Evolutionary conservation across 805 yeast species (phyloP).

Genomic region (Priceomyces medius): DNA sequence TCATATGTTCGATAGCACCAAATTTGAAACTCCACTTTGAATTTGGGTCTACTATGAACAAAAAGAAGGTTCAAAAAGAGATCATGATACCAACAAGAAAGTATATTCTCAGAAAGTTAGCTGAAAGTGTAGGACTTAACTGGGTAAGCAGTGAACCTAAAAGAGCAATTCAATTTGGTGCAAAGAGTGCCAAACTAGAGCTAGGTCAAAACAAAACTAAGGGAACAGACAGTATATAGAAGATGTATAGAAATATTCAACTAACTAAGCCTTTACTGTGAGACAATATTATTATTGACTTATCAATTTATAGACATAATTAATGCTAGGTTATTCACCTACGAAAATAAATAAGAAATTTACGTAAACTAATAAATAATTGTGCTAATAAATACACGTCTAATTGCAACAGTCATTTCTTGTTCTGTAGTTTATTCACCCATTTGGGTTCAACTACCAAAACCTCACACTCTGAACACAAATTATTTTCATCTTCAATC

Average conservation of each 20-base stretch:
- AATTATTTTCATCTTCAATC: slow-evolving; percentile 21
- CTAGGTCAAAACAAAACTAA: slow-evolving; percentile 70
- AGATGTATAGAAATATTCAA: no score
- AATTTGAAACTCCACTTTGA: slow-evolving; percentile 39
- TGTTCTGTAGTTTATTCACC: slow-evolving; percentile 29
- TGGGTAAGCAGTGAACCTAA: slow-evolving; percentile 74
- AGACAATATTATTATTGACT: no score
- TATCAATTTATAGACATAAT: no score
- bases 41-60: slow-evolving; percentile 19
- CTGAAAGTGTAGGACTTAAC: slow-evolving; percentile 47
- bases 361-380: no score
- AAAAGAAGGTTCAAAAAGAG: slow-evolving; percentile 25
- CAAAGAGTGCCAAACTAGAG: slow-evolving; percentile 91
- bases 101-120: slow-evolving; percentile 60
- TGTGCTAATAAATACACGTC: no score
- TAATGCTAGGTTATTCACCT: no score
- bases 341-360: no score
- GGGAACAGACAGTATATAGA: slow-evolving; percentile 61
- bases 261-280: no score
- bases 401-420: background rate
- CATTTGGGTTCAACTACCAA: slow-evolving; percentile 43
- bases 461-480: slow-evolving; percentile 38
- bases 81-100: slow-evolving; percentile 41
- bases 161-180: slow-evolving; percentile 96
- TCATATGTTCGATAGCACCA: slow-evolving; percentile 49